Base-by-base conservation (phyloP, 768 basidiomycete genomes). In the Hemileccinum rubropunctum region DNA sequence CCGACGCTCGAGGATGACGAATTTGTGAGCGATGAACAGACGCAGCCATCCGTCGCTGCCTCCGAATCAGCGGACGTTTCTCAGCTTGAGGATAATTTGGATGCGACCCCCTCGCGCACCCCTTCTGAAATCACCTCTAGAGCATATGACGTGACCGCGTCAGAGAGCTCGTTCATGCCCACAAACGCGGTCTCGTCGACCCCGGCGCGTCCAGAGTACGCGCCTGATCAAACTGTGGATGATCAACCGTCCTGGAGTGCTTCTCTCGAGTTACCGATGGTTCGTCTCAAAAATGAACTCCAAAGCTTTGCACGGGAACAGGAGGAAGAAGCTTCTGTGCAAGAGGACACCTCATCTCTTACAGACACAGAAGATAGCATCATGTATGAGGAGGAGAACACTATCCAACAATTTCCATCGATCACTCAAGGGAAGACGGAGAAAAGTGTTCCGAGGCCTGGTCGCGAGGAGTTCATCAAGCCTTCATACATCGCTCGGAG, bases 161-260 rank as follows among this genome's bases (percentile, higher is more conserved):
- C 78, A 28, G 86, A 91, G 52, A 78, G 71, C 48, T 91, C 88
- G 4, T 95, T 93, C 65, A 74, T 84, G 65, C 88, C 87, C 13
- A 75, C 76, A 4, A 87, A 77, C 8, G 86, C 86, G 0, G 74
- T 86, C 47, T 87, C 88, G 1, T 92, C 90, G 3, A 92, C 91
- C 1, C 91, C 91, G 15, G 84, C 87, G 9, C 68, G 68, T 46
- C 60, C 64, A 38, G 54, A 51, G 38, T 49, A 55, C 48, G 45
- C 56, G 6, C 58, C 73, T 35, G 64, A 76, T 52, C 74, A 59
- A 40, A 76, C 76, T 18, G 54, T 64, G 6, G 75, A 75, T 13
- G 75, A 78, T 27, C 77, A 76, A 11, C 76, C 82, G 2, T 84
- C 85, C 13, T 92, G 88, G 88, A 77, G 78, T n/a, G 73, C 77